Percentiles rank a stretch among this genome's conserved stretches.
Evolutionary conservation across 768 basidiomycete species (phyloP).

Genomic region (Naganishia randhawae): DNA sequence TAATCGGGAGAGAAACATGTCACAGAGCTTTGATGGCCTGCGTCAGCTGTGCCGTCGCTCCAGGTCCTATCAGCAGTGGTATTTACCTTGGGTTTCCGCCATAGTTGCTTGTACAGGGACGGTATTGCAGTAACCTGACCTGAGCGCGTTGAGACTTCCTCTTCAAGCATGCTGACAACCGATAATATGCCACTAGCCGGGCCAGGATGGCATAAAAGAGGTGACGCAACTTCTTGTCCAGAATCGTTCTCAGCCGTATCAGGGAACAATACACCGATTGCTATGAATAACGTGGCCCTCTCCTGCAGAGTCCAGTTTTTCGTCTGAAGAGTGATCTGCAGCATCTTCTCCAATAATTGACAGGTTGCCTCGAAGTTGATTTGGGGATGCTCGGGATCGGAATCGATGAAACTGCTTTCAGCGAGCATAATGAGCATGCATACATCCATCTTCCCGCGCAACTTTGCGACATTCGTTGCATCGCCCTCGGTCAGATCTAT

Average conservation of each 20-base stretch:
- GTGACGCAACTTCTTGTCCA: neutral
- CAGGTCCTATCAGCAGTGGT: neutral
- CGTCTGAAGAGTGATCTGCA: neutral
- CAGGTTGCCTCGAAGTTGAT: neutral
- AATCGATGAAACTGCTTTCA: slow-evolving; percentile 19
- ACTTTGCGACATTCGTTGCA: neutral
- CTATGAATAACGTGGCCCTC: neutral
- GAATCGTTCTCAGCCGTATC: neutral
- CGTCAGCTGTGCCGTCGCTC: neutral
- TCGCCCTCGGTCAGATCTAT: slow-evolving; percentile 59
- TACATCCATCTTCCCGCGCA: slow-evolving; percentile 8
- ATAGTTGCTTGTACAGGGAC: neutral
- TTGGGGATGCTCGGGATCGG: slow-evolving; percentile 4
- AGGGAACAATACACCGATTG: neutral
- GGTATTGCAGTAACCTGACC: neutral
- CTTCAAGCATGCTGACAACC: neutral
- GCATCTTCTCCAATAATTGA: slow-evolving; percentile 5
- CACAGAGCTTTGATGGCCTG: neutral
- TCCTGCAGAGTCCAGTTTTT: slow-evolving; percentile 4
- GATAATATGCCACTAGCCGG: neutral
- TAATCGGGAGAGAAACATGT: slow-evolving; percentile 1
- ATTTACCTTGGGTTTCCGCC: slow-evolving; percentile 14
- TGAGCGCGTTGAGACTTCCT: neutral
- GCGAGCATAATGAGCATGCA: slow-evolving; percentile 12
- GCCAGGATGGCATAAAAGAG: neutral